Percentiles rank a stretch among this genome's conserved stretches.
Evolutionary conservation across 129 eudicot genomes (phyloP).

Genomic region (Escallonia rubra): DNA sequence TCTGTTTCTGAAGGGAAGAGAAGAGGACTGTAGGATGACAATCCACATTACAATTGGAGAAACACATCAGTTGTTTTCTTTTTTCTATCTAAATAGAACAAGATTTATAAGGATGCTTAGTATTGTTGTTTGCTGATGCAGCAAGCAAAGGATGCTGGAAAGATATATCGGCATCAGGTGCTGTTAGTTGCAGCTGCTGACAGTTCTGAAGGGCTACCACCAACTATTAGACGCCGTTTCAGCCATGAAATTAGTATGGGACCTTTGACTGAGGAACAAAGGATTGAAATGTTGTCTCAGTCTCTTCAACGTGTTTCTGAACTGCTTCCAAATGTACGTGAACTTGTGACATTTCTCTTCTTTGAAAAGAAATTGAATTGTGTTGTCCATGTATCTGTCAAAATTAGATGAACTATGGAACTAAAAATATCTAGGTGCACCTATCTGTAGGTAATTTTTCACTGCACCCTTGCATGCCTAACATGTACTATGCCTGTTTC

Average conservation of each 20-base stretch:
- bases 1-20: no score
- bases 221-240: slow-evolving; percentile 81
- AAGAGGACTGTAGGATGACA: no score
- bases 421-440: no score
- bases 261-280: slow-evolving; percentile 79
- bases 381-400: no score
- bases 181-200: slow-evolving; percentile 78
- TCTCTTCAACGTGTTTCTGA: slow-evolving; percentile 56
- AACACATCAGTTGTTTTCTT: no score
- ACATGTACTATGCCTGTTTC: no score
- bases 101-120: background rate
- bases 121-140: slow-evolving; percentile 26
- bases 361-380: no score
- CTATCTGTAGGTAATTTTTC: no score
- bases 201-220: slow-evolving; percentile 84
- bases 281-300: slow-evolving; percentile 67
- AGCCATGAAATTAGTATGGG: slow-evolving; percentile 87
- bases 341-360: background rate
- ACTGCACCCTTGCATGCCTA: no score
- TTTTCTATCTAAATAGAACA: background rate
- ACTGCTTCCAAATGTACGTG: slow-evolving; percentile 64
- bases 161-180: slow-evolving; percentile 52
- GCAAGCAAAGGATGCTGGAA: slow-evolving; percentile 34
- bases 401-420: no score
- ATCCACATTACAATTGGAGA: no score